Evolutionary conservation across 73 alveolate genomes (phyloP).

Genomic region (Paramecium primaurelia): DNA sequence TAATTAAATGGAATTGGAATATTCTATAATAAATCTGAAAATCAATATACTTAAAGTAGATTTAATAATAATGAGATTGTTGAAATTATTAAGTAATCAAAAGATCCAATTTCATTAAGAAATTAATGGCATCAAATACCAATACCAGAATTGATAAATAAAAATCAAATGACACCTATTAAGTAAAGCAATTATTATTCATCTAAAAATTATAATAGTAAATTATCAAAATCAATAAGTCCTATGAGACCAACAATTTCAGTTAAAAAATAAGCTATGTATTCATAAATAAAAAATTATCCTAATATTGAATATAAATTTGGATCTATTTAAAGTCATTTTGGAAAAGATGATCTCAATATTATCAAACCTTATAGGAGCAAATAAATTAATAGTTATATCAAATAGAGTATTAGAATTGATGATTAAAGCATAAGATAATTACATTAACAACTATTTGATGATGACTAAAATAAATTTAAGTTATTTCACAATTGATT

Average conservation of each 20-base stretch:
- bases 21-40: background rate
- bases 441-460: background rate
- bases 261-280: background rate
- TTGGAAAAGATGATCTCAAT: background rate
- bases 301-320: background rate
- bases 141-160: background rate
- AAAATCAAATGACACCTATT: background rate
- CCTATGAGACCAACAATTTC: background rate
- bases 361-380: background rate
- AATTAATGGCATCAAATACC: background rate
- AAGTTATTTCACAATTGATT: background rate
- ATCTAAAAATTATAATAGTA: background rate
- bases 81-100: background rate
- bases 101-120: background rate
- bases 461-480: background rate
- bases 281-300: background rate
- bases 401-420: background rate
- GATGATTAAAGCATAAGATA: background rate
- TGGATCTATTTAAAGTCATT: background rate
- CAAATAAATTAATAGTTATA: background rate
- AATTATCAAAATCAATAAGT: background rate
- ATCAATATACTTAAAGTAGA: background rate
- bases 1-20: slow-evolving; percentile 14
- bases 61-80: background rate
- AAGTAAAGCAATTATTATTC: background rate